These are phyloP conservation scores for Penicillium daleae DNA, from an alignment of 495 filamentous ascomycete genomes.

Conservation along the genomic window DNA sequence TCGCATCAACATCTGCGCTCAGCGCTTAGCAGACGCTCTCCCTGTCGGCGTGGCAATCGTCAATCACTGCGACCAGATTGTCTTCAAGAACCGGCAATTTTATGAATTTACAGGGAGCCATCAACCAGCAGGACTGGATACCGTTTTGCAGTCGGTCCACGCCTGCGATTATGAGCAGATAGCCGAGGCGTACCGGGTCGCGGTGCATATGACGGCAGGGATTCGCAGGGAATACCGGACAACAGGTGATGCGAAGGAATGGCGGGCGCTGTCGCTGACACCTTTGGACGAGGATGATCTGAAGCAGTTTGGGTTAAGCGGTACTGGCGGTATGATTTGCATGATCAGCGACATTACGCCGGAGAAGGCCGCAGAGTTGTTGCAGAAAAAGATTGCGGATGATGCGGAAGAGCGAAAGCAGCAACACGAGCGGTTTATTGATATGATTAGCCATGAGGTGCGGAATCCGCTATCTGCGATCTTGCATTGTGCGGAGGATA, in stretches of 20 bases:
- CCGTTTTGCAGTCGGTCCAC: conserved; percentile 21
- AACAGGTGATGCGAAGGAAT: conserved; percentile 3
- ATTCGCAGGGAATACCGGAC: background rate
- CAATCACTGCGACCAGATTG: conserved; percentile 18
- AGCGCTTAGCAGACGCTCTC: conserved; percentile 30
- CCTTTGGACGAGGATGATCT: conserved; percentile 17
- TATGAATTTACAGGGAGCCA: conserved; percentile 9
- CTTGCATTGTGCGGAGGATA: conserved; percentile 81
- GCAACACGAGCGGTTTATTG: conserved; percentile 83
- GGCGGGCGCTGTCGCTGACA: conserved; percentile 26
- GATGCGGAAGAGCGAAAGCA: conserved; percentile 68
- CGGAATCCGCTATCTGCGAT: conserved; percentile 83
- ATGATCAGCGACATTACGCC: conserved; percentile 47
- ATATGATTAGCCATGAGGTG: conserved; percentile 88
- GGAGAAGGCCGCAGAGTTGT: conserved; percentile 49
- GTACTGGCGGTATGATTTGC: conserved; percentile 24
- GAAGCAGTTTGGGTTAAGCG: conserved; percentile 10
- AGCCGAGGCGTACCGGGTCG: conserved; percentile 11
- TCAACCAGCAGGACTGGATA: conserved; percentile 8
- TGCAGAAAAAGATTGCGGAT: conserved; percentile 62
- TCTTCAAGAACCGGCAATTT: conserved; percentile 27
- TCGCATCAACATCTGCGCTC: conserved; percentile 17
- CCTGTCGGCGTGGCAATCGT: conserved; percentile 25
- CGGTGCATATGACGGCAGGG: background rate
- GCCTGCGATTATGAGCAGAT: conserved; percentile 21